Percentiles rank a stretch among this genome's conserved stretches.
Conservation (phyloP, 2,329 filamentous ascomycete species). For the Aspergillus sp. region DNA sequence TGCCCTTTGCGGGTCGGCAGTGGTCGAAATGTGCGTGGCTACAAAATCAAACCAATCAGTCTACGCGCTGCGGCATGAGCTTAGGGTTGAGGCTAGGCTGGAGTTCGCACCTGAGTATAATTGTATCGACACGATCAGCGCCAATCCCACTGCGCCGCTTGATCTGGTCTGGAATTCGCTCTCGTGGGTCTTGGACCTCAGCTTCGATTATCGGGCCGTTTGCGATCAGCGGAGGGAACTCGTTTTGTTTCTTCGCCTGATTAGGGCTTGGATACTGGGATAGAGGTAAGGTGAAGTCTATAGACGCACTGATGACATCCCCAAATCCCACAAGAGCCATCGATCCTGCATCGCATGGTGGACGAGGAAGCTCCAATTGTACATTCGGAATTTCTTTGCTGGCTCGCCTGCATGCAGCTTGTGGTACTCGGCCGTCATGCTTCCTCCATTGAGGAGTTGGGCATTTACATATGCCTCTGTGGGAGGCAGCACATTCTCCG, state of each 20-base stretch:
- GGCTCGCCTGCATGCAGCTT: background rate
- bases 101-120: background rate
- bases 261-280: too few species aligned
- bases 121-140: background rate
- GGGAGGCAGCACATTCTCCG: background rate
- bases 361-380: background rate
- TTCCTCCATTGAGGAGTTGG: background rate
- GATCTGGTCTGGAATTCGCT: background rate
- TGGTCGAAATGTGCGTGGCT: background rate
- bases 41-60: too few species aligned
- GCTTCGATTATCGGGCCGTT: background rate
- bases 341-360: background rate
- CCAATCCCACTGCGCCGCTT: background rate
- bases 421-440: conserved; percentile 1
- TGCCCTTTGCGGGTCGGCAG: background rate
- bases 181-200: background rate
- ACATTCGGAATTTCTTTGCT: background rate
- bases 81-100: too few species aligned
- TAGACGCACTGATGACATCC: background rate
- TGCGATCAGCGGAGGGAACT: background rate
- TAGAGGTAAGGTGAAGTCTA: too few species aligned
- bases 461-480: background rate
- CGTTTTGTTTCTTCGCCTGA: background rate
- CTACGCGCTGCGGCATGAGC: too few species aligned
- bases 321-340: background rate